Evolutionary conservation across 495 filamentous ascomycete species (phyloP).

Genomic region (Coniosporium apollinis): DNA sequence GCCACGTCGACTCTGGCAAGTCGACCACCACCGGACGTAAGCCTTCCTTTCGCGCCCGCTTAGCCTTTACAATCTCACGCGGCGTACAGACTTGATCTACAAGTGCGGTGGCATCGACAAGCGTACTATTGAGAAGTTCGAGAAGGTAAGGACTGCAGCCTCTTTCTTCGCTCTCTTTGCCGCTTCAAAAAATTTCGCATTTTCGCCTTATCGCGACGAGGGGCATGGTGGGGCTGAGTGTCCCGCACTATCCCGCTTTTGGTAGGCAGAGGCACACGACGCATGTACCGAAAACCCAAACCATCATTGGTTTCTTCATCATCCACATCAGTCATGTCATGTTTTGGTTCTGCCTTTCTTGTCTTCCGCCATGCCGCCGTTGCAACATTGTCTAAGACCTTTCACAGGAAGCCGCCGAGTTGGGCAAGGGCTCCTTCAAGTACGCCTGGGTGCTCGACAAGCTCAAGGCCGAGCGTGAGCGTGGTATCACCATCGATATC

Average conservation of each 20-base stretch:
- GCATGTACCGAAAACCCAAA: too few relatives aligned
- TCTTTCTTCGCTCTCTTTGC: constrained; percentile 9
- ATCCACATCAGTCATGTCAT: too few relatives aligned
- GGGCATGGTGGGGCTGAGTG: constrained; percentile 13
- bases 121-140: constrained; percentile 99
- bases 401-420: constrained; percentile 84
- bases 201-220: constrained; percentile 5
- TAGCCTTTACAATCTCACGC: constrained; percentile 22
- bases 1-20: constrained; percentile 99
- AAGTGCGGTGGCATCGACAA: constrained; percentile 99
- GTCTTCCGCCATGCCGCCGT: too few relatives aligned
- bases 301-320: too few relatives aligned
- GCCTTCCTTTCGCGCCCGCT: constrained; percentile 13
- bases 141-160: constrained; percentile 58
- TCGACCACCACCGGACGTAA: constrained; percentile 77
- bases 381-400: constrained; percentile 29
- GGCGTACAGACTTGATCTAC: constrained; percentile 77
- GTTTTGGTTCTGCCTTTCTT: too few relatives aligned
- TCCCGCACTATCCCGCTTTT: constrained; percentile 12
- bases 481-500: constrained; percentile 99
- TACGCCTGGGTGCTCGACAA: constrained; percentile 99
- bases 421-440: constrained; percentile 99
- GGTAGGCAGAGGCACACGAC: too few relatives aligned
- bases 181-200: constrained; percentile 1
- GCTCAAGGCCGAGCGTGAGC: constrained; percentile 99